Conservation (phyloP, 2,329 filamentous ascomycete genomes). For the Venturia nashicola region DNA sequence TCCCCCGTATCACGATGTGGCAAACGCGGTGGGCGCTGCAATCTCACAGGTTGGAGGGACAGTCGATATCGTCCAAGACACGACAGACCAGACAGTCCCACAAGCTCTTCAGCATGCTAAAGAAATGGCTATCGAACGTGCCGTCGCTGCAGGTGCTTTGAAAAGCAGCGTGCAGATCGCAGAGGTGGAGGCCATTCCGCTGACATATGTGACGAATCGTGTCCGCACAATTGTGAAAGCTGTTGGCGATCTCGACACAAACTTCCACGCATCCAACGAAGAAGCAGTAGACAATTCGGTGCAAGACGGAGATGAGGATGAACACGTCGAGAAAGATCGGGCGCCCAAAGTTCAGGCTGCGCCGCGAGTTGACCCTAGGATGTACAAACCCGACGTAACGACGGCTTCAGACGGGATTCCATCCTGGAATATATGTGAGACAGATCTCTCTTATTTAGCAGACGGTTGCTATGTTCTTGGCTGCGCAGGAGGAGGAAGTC, state of each 20-base stretch:
- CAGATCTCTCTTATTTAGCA: constrained; percentile 33
- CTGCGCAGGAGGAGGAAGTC: constrained; percentile 36
- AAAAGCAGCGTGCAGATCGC: constrained; percentile 34
- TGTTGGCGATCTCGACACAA: constrained; percentile 36
- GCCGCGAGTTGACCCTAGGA: constrained; percentile 16
- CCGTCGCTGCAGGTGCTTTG: constrained; percentile 34
- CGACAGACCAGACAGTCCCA: constrained; percentile 20
- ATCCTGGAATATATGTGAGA: constrained; percentile 32
- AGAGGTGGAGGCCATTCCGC: constrained; percentile 41
- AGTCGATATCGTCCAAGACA: constrained; percentile 26
- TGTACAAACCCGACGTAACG: constrained; percentile 28
- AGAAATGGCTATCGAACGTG: constrained; percentile 31
- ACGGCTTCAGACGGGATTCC: constrained; percentile 16
- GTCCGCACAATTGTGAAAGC: constrained; percentile 40
- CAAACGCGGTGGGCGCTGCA: constrained; percentile 47
- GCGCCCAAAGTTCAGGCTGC: not conserved
- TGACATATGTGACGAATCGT: constrained; percentile 43
- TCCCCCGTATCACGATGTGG: constrained; percentile 45
- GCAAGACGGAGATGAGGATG: constrained; percentile 11
- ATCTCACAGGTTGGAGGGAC: constrained; percentile 12
- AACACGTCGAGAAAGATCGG: constrained; percentile 7
- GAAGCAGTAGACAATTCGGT: constrained; percentile 9
- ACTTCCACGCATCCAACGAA: not conserved
- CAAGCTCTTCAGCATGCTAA: constrained; percentile 12
- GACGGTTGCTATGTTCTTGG: constrained; percentile 37